Base-by-base conservation (phyloP, 2,329 filamentous ascomycete genomes). In the Phoma herbarum region DNA sequence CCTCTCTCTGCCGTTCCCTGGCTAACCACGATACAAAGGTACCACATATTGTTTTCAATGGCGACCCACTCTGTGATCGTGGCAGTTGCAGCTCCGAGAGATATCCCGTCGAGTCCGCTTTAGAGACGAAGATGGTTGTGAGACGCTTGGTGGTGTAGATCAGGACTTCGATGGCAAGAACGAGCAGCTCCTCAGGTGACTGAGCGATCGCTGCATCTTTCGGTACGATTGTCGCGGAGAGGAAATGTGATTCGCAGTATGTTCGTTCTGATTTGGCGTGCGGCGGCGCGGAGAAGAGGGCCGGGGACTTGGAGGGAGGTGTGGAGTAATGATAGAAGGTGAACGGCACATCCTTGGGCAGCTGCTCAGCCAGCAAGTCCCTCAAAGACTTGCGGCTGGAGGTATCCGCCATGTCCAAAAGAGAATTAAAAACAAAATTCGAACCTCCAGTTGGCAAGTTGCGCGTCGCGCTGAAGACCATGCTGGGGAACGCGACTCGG, bases 91-190 rank as follows among this genome's bases (percentile, higher is more conserved):
- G 80, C 2, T 90, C 82, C 65, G 88, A 82, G 10, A 97, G 80
- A 73, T 92, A 96, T 23, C 96, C 95, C 0, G 94, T 97, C 10
- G 95, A 97, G 79, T 99, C 95, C 47, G 95, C 95, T 78, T 99
- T 99, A 63, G 93, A 94, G 23, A 99, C 90, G 75, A 99, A 99
- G 52, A 98, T 85, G 4, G 91, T 97, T 1, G 90, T 96, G 23
- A 92, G 85, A 67, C 86, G 85, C 44, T 86, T 85, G 0, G 93
- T 97, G 0, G 79, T 90, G 78, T 96, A 99, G 60, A 99, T 85
- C 68, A 95, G 84, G 50, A 97, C 83, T 75, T 99, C 95, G 62
- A 99, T 84, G 16, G 90, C 94, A 58, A 96, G 88, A 9, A 94
- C 84, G 7, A 97, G 79, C 1, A 96, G 83, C 61, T 87, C 83